Evolutionary conservation across 805 yeast genomes (phyloP).

Genomic region (Tetrapisispora nanseiensis): DNA sequence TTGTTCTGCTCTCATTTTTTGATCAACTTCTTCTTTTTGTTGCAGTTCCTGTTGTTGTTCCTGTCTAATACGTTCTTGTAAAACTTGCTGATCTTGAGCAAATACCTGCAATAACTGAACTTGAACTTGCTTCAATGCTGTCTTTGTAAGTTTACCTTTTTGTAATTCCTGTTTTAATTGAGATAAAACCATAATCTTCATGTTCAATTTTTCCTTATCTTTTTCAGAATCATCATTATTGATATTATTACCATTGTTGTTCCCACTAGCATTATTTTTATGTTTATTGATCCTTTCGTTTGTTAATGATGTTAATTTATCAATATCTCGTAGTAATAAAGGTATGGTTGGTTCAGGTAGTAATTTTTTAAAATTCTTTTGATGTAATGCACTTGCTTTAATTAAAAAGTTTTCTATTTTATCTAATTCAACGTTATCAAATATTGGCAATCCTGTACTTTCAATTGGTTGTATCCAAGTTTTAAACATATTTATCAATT

Average conservation of each 20-base stretch:
- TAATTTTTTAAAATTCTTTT: slow-evolving; percentile 26
- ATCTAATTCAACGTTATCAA: slow-evolving; percentile 58
- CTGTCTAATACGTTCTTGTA: slow-evolving; percentile 20
- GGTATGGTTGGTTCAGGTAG: slow-evolving; percentile 26
- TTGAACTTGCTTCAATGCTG: slow-evolving; percentile 30
- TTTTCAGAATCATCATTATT: background rate
- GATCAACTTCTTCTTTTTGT: slow-evolving; percentile 17
- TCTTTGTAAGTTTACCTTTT: slow-evolving; percentile 26
- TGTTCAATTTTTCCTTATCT: slow-evolving; percentile 16
- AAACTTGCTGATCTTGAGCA: slow-evolving; percentile 30
- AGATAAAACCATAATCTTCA: slow-evolving; percentile 28
- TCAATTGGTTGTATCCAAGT: slow-evolving; percentile 72
- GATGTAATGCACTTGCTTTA: slow-evolving; percentile 43
- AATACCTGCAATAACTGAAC: slow-evolving; percentile 32
- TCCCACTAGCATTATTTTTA: slow-evolving; percentile 15
- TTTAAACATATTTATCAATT: slow-evolving; percentile 66
- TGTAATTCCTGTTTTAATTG: slow-evolving; percentile 31
- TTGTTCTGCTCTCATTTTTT: slow-evolving; percentile 4
- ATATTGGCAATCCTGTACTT: slow-evolving; percentile 43
- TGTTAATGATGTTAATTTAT: slow-evolving; percentile 28
- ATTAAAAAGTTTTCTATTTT: slow-evolving; percentile 66
- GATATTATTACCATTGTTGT: slow-evolving; percentile 14
- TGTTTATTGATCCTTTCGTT: slow-evolving; percentile 19
- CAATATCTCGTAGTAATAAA: slow-evolving; percentile 28
- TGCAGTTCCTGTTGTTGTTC: slow-evolving; percentile 16